Evolutionary conservation across 768 basidiomycete genomes (phyloP), one percentile per base, ranked within the genome.

Genomic region (Boletus sp.): DNA sequence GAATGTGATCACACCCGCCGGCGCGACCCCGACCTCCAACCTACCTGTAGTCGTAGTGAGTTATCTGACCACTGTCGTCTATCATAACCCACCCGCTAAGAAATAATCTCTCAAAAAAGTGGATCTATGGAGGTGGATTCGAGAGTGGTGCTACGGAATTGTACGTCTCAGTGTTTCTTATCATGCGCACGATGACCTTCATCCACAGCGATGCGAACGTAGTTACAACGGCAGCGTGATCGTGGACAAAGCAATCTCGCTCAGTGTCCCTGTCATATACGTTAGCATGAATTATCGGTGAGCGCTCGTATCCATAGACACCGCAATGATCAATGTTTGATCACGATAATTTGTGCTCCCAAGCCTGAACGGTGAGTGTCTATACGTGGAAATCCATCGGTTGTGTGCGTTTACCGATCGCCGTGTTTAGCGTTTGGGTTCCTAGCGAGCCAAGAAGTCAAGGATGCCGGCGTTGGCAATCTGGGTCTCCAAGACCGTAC

Each of bases 1-100:
- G 37, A 83, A 84, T 55, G 75, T 84, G 17, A 60, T 81, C 27
- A 75, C 73, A 46, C 82, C 83, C 5, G 63, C 67, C 1, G 64
- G 57, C 34, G 73, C 77, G 1, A 75, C 72, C 0, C 50, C 76
- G 1, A 60, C 61, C 0, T 75, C 75, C 9, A 78, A 78, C 47
- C 67, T 83, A 4, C 83, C n/a, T n/a, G n/a, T n/a, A n/a, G n/a
- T n/a, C n/a, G n/a, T n/a, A n/a, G n/a, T n/a, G n/a, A n/a, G n/a
- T 72, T 7, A 30, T 8, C 13, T 11, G 15, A 25, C 3, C 11
- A n/a, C 23, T 1, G 27, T 38, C 19, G 5, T 8, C 0, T 35
- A 17, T 37, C 35, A 4, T 29, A n/a, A n/a, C 19, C 5, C 25
- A 10, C 7, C 6, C 11, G 9, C 46, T 45, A 5, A 42, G 11